A percentile compares a stretch with the other conserved stretches of the same genome.
Conservation (phyloP, 2,329 filamentous ascomycete genomes). For the Endothia cerciana region DNA sequence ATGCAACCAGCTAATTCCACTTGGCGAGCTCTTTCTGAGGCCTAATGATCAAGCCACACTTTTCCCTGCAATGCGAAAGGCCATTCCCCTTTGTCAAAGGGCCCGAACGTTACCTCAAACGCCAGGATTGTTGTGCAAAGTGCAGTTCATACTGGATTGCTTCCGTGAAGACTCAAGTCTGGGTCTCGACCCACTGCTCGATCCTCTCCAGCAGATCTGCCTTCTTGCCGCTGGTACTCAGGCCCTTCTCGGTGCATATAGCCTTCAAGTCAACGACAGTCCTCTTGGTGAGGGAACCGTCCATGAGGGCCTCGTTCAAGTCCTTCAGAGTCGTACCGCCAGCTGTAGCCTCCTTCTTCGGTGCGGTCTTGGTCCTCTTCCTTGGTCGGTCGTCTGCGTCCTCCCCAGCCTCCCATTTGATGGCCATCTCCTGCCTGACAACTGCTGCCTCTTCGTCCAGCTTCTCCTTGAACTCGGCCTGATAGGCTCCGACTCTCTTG, state of each 20-base stretch:
- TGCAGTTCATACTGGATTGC: neutral
- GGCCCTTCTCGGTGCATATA: constrained; percentile 50
- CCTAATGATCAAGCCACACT: neutral
- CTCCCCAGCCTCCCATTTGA: constrained; percentile 57
- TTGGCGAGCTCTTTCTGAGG: neutral
- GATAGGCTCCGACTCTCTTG: constrained; percentile 80
- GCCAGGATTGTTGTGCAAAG: neutral
- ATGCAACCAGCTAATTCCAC: neutral
- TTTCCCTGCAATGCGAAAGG: neutral
- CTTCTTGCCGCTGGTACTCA: constrained; percentile 57
- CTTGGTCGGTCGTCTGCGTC: constrained; percentile 45
- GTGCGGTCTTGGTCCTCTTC: constrained; percentile 49
- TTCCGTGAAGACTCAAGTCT: neutral
- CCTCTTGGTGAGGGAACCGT: constrained; percentile 55
- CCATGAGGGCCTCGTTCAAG: constrained; percentile 49
- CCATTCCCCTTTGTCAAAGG: neutral
- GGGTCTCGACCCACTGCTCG: constrained; percentile 57
- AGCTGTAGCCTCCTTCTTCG: constrained; percentile 33
- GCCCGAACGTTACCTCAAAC: neutral
- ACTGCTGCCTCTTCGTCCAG: constrained; percentile 60
- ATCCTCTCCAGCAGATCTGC: constrained; percentile 58
- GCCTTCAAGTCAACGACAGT: constrained; percentile 58
- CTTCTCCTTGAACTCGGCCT: constrained; percentile 74
- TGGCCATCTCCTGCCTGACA: constrained; percentile 43
- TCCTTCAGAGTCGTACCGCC: constrained; percentile 49